Conservation (phyloP, 257 asterid species). For the Solanum chiquidenum region DNA sequence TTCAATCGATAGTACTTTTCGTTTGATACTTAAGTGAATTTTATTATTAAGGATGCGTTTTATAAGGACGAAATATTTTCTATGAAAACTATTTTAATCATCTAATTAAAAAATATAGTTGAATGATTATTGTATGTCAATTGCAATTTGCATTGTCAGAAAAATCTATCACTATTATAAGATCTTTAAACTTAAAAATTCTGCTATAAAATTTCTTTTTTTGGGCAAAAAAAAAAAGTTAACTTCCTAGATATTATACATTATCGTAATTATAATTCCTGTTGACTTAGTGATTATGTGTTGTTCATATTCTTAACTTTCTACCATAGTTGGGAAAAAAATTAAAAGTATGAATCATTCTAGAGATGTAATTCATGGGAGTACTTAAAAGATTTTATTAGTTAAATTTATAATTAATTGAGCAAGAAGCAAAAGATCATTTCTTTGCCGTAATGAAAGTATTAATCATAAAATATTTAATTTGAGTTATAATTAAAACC, state of each 20-base stretch:
- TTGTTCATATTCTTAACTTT: neutral
- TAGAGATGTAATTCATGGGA: neutral
- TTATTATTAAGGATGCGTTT: too few species aligned
- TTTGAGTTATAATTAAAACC: too few species aligned
- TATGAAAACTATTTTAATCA: too few species aligned
- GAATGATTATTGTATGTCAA: neutral
- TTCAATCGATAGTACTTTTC: too few species aligned
- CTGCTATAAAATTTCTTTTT: neutral
- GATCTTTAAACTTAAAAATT: too few species aligned
- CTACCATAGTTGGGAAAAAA: neutral
- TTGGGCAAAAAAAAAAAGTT: neutral
- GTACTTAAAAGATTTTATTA: neutral
- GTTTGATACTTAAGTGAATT: neutral
- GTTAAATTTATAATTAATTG: too few species aligned
- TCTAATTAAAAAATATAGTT: neutral
- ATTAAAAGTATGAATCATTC: neutral
- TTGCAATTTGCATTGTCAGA: neutral
- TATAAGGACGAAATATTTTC: neutral
- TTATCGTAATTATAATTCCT: neutral
- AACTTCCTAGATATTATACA: neutral
- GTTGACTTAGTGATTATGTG: neutral
- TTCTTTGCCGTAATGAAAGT: too few species aligned
- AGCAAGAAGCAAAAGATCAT: neutral
- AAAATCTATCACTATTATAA: neutral
- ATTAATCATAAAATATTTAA: too few species aligned